Conservation (phyloP, 2,329 filamentous ascomycete genomes). For the Aspergillus spinulosporus region DNA sequence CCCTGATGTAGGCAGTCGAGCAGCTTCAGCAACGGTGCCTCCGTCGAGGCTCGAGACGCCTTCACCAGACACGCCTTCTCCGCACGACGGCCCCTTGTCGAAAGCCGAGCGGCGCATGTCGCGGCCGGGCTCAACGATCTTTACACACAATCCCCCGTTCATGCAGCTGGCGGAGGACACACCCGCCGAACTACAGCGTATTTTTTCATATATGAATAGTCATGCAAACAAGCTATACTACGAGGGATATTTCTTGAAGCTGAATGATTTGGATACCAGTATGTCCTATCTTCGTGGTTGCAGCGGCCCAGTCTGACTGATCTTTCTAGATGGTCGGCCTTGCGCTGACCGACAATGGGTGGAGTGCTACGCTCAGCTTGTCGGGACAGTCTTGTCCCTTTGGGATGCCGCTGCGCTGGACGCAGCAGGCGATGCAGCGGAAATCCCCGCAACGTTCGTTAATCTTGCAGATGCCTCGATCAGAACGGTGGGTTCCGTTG, state of each 20-base stretch:
- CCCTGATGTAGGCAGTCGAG: conserved; percentile 31
- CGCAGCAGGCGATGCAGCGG: conserved; percentile 77
- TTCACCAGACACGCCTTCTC: conserved; percentile 39
- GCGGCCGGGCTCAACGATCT: conserved; percentile 80
- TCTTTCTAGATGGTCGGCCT: conserved; percentile 71
- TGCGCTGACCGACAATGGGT: conserved; percentile 87
- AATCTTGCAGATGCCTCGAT: conserved; percentile 97
- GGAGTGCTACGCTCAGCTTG: conserved; percentile 94
- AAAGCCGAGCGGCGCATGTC: conserved; percentile 49
- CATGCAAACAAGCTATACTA: conserved; percentile 97
- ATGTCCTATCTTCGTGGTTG: conserved; percentile 44
- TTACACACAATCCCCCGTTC: conserved; percentile 79
- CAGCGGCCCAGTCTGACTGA: conserved; percentile 31
- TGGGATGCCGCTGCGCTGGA: conserved; percentile 96
- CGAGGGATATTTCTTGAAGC: conserved; percentile 94
- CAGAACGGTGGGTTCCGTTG: conserved; percentile 72
- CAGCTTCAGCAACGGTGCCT: conserved; percentile 24
- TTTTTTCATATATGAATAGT: conserved; percentile 91
- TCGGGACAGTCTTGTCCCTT: conserved; percentile 88
- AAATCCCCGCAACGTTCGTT: conserved; percentile 88
- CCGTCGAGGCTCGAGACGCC: conserved; percentile 33
- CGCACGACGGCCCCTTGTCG: conserved; percentile 40
- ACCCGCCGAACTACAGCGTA: conserved; percentile 87
- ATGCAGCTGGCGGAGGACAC: conserved; percentile 85
- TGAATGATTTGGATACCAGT: conserved; percentile 93